Conservation (phyloP, 2,329 filamentous ascomycete species). For the Alternaria rosae region DNA sequence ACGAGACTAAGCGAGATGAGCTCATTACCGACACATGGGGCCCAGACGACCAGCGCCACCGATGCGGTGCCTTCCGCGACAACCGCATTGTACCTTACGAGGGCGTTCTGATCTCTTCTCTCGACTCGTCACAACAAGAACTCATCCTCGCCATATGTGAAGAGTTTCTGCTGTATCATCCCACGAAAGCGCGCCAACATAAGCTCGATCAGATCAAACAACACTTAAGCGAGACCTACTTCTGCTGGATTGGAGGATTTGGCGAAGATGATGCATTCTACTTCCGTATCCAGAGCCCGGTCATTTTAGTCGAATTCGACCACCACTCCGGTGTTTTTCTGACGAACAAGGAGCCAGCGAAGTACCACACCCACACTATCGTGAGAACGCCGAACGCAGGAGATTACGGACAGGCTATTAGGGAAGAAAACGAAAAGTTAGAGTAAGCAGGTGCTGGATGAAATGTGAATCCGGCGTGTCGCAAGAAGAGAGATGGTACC, state of each 20-base stretch:
- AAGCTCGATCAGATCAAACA: conserved; percentile 63
- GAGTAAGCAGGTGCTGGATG: conserved; percentile 2
- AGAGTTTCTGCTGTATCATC: conserved; percentile 74
- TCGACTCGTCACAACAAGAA: conserved; percentile 59
- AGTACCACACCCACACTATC: conserved; percentile 81
- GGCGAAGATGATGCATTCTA: conserved; percentile 75
- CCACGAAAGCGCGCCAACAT: conserved; percentile 60
- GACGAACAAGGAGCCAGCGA: conserved; percentile 74
- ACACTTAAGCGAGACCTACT: conserved; percentile 75
- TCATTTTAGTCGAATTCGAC: conserved; percentile 78
- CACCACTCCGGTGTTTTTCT: conserved; percentile 82
- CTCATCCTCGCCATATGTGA: conserved; percentile 66
- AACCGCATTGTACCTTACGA: conserved; percentile 78
- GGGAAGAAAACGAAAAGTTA: conserved; percentile 33
- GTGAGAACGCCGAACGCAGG: conserved; percentile 76
- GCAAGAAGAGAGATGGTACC: neutral
- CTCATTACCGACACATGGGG: conserved; percentile 72
- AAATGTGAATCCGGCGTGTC: neutral
- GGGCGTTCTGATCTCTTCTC: conserved; percentile 64
- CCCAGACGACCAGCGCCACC: conserved; percentile 78
- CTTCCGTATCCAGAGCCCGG: conserved; percentile 78
- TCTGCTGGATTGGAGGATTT: conserved; percentile 78
- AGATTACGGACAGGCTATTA: conserved; percentile 72
- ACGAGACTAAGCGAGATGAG: conserved; percentile 44
- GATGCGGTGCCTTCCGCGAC: conserved; percentile 80